Conservation (phyloP, 202 grass and related monocot genomes). For the Tripidium arundinaceum region DNA sequence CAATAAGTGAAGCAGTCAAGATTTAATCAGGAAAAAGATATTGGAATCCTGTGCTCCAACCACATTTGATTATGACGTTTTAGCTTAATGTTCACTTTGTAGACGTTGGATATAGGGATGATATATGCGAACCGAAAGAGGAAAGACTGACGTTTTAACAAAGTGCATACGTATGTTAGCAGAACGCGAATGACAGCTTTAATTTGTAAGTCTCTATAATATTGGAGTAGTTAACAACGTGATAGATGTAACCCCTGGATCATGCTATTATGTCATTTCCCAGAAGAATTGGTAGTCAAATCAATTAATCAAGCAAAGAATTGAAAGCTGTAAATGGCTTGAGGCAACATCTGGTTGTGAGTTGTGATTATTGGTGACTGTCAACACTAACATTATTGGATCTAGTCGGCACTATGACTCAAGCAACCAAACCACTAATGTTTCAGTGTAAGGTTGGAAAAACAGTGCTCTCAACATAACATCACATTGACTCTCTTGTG, state of each 20-base stretch:
- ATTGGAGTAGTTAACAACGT: background rate
- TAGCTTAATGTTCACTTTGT: background rate
- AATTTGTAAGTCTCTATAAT: background rate
- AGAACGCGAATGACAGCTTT: background rate
- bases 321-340: background rate
- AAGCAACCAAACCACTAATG: background rate
- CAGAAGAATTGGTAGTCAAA: background rate
- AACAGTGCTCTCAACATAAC: no score
- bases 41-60: background rate
- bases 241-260: background rate
- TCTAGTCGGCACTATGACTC: background rate
- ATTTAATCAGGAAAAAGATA: background rate
- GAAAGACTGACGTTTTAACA: background rate
- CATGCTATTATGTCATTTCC: background rate
- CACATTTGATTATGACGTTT: background rate
- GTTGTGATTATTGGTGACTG: background rate
- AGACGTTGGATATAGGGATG: background rate
- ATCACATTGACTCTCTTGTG: no score
- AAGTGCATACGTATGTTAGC: background rate
- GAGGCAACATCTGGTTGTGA: background rate
- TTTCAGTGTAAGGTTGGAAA: no score
- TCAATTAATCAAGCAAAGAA: background rate
- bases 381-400: background rate
- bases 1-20: no score
- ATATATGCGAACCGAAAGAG: background rate